phyloP scores from a whole-genome alignment of 345 rosid genomes.

The Syzygium oleosum region DNA sequence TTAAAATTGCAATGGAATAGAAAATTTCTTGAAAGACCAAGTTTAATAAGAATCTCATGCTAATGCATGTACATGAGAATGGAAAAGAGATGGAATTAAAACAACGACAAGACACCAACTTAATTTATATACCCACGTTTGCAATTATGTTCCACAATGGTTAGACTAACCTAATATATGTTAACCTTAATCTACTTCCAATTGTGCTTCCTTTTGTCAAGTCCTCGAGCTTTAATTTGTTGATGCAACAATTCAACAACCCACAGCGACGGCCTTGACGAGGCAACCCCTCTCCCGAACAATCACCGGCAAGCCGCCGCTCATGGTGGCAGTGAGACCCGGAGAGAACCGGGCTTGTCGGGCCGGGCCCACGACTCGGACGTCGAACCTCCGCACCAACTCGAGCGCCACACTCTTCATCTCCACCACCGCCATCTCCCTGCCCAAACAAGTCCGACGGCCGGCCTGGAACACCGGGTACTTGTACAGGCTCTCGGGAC shows the following conservation, averaged over 20 bases:
- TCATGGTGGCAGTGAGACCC: constrained; percentile 70
- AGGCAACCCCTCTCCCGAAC: not conserved
- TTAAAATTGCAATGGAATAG: not conserved
- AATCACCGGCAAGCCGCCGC: constrained; percentile 62
- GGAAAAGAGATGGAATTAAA: not conserved
- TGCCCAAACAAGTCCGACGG: constrained; percentile 54
- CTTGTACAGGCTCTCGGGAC: constrained; percentile 25
- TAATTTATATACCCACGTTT: not conserved
- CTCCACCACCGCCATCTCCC: constrained; percentile 51
- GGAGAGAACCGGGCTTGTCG: constrained; percentile 40
- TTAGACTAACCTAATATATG: not conserved
- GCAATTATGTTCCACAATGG: not conserved
- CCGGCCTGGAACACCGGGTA: constrained; percentile 73
- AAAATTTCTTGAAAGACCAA: not conserved
- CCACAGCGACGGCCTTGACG: not conserved
- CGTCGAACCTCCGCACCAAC: constrained; percentile 23
- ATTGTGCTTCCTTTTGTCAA: not conserved
- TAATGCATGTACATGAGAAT: not conserved
- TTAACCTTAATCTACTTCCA: not conserved
- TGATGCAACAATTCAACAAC: not conserved
- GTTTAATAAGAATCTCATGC: not conserved
- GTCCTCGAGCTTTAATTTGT: not conserved
- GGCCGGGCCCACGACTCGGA: constrained; percentile 19
- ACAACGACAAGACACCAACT: not conserved
- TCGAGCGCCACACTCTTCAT: constrained; percentile 46